These are phyloP conservation scores for Melampsora americana DNA, from an alignment of 1,284 basidiomycete species.

Conservation along the genomic window DNA sequence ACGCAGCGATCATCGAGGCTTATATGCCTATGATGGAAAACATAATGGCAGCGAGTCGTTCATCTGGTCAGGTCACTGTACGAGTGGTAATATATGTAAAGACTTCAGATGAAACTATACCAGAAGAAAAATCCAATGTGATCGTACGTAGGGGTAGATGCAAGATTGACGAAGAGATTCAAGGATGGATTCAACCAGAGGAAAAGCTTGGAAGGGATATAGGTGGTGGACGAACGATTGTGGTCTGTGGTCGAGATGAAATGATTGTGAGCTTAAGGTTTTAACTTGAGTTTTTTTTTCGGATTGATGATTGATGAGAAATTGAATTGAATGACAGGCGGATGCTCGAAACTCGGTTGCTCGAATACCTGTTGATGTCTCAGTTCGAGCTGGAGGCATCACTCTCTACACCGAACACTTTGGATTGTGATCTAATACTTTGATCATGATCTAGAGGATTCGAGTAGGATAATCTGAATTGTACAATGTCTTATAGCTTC, in stretches of 20 bases:
- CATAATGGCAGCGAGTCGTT: neutral
- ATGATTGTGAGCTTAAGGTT: conserved; percentile 8
- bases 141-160: neutral
- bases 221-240: neutral
- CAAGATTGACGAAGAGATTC: neutral
- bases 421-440: neutral
- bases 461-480: too few relatives aligned
- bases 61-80: neutral
- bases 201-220: neutral
- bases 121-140: neutral
- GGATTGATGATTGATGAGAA: neutral
- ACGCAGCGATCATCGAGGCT: neutral
- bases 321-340: neutral
- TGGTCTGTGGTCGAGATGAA: conserved; percentile 9
- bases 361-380: neutral
- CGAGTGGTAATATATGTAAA: neutral
- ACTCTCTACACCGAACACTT: neutral
- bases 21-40: neutral
- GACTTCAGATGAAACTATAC: neutral
- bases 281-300: neutral
- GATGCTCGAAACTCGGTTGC: neutral
- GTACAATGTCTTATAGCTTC: too few relatives aligned
- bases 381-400: neutral
- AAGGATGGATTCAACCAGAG: neutral
- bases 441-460: too few relatives aligned